Percentiles rank a stretch among this genome's conserved stretches.
Evolutionary conservation across 139 green algal species (phyloP).

Genomic region (Astrephomene gubernaculifera): DNA sequence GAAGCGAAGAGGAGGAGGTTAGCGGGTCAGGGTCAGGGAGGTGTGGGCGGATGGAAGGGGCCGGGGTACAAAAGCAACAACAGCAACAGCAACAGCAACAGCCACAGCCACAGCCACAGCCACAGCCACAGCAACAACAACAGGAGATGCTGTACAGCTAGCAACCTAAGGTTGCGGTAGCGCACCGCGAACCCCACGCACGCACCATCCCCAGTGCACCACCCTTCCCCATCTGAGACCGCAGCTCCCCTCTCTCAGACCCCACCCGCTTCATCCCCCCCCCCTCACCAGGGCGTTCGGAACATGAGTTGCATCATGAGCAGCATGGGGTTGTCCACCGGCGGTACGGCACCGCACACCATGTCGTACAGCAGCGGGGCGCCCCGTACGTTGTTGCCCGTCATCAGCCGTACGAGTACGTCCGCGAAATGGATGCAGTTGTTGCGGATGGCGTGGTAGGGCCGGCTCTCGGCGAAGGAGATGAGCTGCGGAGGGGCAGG

Average conservation of each 20-base stretch:
- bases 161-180: no score
- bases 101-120: no score
- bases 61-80: no score
- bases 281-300: conserved; percentile 53
- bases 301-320: conserved; percentile 51
- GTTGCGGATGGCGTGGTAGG: conserved; percentile 57
- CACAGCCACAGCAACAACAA: no score
- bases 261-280: no score
- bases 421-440: conserved; percentile 71
- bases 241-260: no score
- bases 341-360: conserved; percentile 47
- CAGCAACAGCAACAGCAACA: no score
- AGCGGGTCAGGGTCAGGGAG: no score
- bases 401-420: conserved; percentile 55
- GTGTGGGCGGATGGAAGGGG: no score
- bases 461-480: conserved; percentile 39
- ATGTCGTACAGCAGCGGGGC: conserved; percentile 63
- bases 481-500: conserved; percentile 35
- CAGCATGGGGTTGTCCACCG: conserved; percentile 52
- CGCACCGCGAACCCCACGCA: no score
- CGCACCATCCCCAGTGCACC: neutral
- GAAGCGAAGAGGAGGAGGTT: neutral
- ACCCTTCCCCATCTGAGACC: neutral
- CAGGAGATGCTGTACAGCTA: no score
- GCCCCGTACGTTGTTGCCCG: conserved; percentile 32